phyloP scores from a whole-genome alignment of 768 basidiomycete genomes.

The Kwoniella sp. region DNA sequence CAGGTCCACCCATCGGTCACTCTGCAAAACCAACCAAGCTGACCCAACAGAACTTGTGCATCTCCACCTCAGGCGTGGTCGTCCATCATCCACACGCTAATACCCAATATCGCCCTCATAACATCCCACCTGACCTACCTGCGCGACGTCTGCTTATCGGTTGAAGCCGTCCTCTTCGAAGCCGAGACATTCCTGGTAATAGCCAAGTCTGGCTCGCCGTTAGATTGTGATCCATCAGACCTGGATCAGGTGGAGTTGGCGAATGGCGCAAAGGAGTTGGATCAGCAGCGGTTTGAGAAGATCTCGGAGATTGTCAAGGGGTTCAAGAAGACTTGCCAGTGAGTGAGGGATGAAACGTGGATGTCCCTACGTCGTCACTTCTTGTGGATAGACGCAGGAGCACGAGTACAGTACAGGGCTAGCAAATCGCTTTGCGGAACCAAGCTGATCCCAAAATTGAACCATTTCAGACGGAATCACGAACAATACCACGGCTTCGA shows the following conservation, averaged over 20 bases:
- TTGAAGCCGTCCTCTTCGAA: conserved; percentile 94
- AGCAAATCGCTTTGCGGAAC: no score
- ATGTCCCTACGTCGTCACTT: no score
- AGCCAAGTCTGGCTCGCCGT: conserved; percentile 60
- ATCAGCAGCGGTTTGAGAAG: conserved; percentile 59
- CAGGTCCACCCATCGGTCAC: no score
- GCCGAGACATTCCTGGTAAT: conserved; percentile 98
- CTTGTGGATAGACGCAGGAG: no score
- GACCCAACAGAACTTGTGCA: background rate
- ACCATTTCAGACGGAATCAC: conserved; percentile 14
- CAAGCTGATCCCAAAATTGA: background rate
- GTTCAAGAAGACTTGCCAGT: conserved; percentile 89
- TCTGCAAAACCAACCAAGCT: no score
- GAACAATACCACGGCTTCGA: conserved; percentile 51
- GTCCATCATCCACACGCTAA: conserved; percentile 90
- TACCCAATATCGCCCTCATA: conserved; percentile 89
- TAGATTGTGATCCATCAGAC: conserved; percentile 47
- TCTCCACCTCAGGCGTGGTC: conserved; percentile 83
- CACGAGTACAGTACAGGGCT: no score
- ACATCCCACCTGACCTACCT: conserved; percentile 83
- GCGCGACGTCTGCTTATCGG: conserved; percentile 81
- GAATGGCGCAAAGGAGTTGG: conserved; percentile 55
- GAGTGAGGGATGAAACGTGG: no score
- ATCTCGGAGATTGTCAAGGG: conserved; percentile 84
- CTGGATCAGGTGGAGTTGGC: conserved; percentile 52